These are phyloP conservation scores for Fusarium humuli DNA, from an alignment of 2,329 filamentous ascomycete species.

Conservation along the genomic window DNA sequence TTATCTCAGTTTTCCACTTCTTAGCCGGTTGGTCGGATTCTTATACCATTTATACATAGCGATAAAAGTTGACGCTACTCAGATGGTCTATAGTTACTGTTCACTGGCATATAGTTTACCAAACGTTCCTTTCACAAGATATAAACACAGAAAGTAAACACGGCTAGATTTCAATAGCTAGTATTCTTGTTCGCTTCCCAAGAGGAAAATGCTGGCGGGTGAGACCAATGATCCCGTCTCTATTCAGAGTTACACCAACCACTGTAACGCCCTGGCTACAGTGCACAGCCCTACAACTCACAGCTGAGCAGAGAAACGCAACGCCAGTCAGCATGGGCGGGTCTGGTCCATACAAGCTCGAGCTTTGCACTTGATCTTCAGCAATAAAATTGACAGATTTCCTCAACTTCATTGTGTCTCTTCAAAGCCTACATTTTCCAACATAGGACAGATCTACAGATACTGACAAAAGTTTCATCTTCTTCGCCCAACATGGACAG, in stretches of 20 bases:
- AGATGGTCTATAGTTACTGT: not conserved
- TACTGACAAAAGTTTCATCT: not conserved
- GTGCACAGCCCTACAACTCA: constrained; percentile 34
- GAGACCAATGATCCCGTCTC: not conserved
- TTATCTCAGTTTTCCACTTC: not conserved
- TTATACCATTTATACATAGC: not conserved
- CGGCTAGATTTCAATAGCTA: not conserved
- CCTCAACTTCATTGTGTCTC: constrained; percentile 9
- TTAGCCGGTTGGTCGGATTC: not conserved
- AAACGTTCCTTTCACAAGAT: not conserved
- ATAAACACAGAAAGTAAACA: not conserved
- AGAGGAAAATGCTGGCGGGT: too few relatives aligned
- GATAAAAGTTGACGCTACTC: not conserved
- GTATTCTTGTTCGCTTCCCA: not conserved
- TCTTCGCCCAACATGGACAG: constrained; percentile 27
- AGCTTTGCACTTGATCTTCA: constrained; percentile 12
- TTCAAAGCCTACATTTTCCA: not conserved
- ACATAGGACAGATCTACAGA: not conserved
- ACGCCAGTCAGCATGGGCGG: constrained; percentile 34
- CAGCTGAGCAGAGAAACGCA: constrained; percentile 1
- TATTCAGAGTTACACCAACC: not conserved
- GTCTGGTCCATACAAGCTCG: constrained; percentile 33
- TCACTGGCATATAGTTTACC: not conserved
- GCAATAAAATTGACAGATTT: constrained; percentile 34
- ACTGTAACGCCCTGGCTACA: constrained; percentile 14